Base-by-base conservation (phyloP, 805 yeast species). In the Ogataea zsoltii region DNA sequence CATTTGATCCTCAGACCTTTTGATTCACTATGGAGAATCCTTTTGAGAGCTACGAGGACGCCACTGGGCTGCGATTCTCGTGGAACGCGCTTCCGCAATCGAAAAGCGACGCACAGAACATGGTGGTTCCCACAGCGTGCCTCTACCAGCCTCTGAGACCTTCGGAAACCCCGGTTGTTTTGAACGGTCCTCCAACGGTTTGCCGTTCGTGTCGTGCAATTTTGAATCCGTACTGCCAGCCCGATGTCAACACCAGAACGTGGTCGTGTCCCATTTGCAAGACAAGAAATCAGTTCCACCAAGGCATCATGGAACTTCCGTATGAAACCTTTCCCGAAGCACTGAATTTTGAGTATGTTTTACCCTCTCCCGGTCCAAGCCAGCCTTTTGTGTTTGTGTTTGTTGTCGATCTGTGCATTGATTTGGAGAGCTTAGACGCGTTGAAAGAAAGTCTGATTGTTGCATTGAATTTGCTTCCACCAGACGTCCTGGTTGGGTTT, bases 41-140 rank as follows among this genome's bases (percentile, higher is more conserved):
- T 5, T 77, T 79, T 54, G 82, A 78, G 56, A 69, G 69, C 14
- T 66, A 75, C 54, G 96, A 87, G 61, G 94, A 87, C 61, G 61
- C 66, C 42, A 85, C 85, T 54, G 94, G 94, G 38, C 77, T 85
- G 33, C 77, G 94, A 56, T 74, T 83, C 61, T 74, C 91, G 6
- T 87, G 94, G 90, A 85, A 83, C 60, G 67, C 70, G 9, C 63
- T 82, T 12, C 86, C 87, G 5, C 67, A 74, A 34, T 69, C 79
- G n/a, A 76, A 74, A 55, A 66, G 72, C 34, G 82, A 79, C 38
- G 76, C 77, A 41, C 69, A 72, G 26, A 61, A 83, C 41, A 70
- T 76, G 40, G 71, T 76, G 1, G 74, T 80, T 10, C 86, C 86
- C 2, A 57, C 79, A 26, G 81, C 82, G 0, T 71, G 82, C 29